Conservation (phyloP, 306 rosid species). For the Citrullus amarus region DNA sequence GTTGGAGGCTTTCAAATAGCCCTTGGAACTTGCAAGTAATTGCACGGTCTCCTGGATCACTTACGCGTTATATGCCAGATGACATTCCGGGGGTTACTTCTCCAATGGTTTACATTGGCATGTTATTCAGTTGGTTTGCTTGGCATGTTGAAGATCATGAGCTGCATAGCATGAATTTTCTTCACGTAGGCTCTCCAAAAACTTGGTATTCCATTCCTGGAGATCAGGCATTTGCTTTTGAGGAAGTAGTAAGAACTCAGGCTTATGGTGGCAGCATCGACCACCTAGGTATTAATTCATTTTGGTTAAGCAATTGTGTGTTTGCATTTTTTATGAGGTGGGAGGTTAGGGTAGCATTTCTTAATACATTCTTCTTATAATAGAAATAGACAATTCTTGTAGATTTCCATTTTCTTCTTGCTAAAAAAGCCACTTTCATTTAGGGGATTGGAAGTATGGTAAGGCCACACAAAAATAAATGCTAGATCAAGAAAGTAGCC, state of each 20-base stretch:
- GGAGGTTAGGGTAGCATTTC: neutral
- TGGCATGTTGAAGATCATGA: constrained; percentile 99
- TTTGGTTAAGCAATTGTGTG: constrained; percentile 10
- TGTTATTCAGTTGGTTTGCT: constrained; percentile 99
- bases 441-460: neutral
- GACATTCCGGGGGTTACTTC: constrained; percentile 99
- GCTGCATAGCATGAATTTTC: constrained; percentile 97
- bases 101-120: constrained; percentile 96
- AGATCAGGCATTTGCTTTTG: constrained; percentile 73
- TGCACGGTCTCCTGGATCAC: constrained; percentile 96
- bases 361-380: neutral
- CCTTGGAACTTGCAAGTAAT: constrained; percentile 96
- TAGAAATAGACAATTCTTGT: neutral
- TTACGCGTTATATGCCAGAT: constrained; percentile 97
- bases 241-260: constrained; percentile 64
- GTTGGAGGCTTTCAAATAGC: constrained; percentile 98
- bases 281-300: constrained; percentile 61
- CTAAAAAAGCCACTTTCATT: neutral
- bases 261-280: constrained; percentile 72
- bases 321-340: neutral
- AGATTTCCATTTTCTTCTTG: neutral
- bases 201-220: constrained; percentile 99
- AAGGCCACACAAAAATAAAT: neutral
- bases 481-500: neutral
- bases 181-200: constrained; percentile 88